phyloP scores from a whole-genome alignment of 2,329 filamentous ascomycete genomes.

The Fusarium sp. region DNA sequence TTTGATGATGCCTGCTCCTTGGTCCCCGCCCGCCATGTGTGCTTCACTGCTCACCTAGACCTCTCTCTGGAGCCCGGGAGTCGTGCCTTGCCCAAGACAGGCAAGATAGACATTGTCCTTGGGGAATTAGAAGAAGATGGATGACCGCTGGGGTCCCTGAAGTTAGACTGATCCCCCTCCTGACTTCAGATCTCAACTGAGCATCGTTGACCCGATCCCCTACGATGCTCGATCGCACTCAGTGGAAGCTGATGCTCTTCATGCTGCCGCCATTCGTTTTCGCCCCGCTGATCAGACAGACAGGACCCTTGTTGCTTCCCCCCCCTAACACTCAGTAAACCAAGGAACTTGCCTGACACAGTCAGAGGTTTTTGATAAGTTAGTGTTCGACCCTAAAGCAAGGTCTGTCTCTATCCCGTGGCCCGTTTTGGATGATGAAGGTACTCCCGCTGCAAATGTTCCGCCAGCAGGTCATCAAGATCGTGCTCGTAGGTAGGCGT shows the following conservation, averaged over 20 bases:
- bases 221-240: constrained; percentile 26
- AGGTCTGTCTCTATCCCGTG: not conserved
- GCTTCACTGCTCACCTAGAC: not conserved
- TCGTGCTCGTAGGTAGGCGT: not conserved
- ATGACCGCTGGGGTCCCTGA: constrained; percentile 24
- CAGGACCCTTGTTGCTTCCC: constrained; percentile 16
- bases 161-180: constrained; percentile 22
- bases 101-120: not conserved
- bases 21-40: constrained; percentile 26
- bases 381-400: not conserved
- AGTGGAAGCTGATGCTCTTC: constrained; percentile 23
- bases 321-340: not conserved
- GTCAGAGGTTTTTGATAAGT: not conserved
- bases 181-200: constrained; percentile 38
- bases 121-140: not conserved
- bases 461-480: not conserved
- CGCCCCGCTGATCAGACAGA: constrained; percentile 25
- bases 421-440: not conserved
- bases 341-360: constrained; percentile 34
- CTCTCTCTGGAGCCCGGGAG: not conserved
- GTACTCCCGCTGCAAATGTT: not conserved
- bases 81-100: not conserved
- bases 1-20: not conserved
- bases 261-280: constrained; percentile 2
- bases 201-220: constrained; percentile 34